Base-by-base conservation (phyloP, 768 basidiomycete genomes). In the Lactifluus piperatus region DNA sequence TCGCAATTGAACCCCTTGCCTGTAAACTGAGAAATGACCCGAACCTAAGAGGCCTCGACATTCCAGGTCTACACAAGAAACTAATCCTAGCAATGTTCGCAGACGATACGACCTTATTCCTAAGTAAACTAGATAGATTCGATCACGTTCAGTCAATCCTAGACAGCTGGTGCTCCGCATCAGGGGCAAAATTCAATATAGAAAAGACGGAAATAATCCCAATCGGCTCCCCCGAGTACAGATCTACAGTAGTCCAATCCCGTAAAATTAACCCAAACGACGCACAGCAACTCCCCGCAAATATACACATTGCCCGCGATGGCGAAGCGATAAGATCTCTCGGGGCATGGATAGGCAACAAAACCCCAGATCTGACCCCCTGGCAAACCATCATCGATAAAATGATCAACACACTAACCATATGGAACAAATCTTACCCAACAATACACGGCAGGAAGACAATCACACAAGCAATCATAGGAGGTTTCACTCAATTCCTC, bases 101-200 rank as follows among this genome's bases (percentile, higher is more conserved):
- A 8, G 57, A 58, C 18, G 51, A 58, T 26, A 58, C 44, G 0
- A 14, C 0, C 10, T 32, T 58, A 0, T 74, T 64, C 61, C 70
- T 79, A 0, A 64, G 63, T 2, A 64, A 68, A 41, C 10, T 57
- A 0, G 75, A 78, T 49, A 48, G 64, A 6, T 70, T 70, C 11
- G 45, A 51, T 0, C 58, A 57, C 0, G 68, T 79, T 0, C 34
- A 63, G 3, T 0, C 32, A 0, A 67, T 78, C 1, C 74, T 79
- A 0, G 27, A 68, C 0, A 41, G 37, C 0, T 81, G 79, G 79
- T 81, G 75, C 55, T n/a, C 14, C 0, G 75, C 71, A 4, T 74
- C 74, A 8, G 64, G 70, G 0, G 77, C 77, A 0, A 74, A 72
- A 41, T 80, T 79, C 63, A 79, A 79, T 51, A 57, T 65, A 0